These are phyloP conservation scores for Bruguiera hainesii DNA, from an alignment of 441 rosid species.

Conservation along the genomic window DNA sequence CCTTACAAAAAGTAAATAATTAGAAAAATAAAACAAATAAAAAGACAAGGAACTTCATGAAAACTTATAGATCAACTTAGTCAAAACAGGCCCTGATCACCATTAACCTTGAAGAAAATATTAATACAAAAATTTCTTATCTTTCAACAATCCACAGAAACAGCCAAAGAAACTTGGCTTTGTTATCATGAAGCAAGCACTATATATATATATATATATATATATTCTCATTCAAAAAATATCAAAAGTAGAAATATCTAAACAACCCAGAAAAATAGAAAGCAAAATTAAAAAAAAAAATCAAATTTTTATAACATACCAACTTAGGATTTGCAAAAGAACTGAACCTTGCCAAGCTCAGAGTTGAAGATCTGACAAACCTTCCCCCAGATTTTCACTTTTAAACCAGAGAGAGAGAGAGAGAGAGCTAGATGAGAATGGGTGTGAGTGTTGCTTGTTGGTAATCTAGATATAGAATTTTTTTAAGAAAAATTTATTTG, in stretches of 20 bases:
- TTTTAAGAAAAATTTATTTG: too few relatives aligned
- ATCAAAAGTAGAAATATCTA: background rate
- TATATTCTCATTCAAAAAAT: background rate
- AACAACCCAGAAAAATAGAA: background rate
- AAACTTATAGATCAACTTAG: too few relatives aligned
- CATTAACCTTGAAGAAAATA: background rate
- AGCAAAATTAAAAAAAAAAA: background rate
- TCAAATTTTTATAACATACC: background rate
- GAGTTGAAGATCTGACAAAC: conserved; percentile 19
- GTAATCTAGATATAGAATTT: too few relatives aligned
- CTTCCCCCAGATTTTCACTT: conserved; percentile 28
- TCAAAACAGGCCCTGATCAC: background rate
- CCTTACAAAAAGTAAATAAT: too few relatives aligned
- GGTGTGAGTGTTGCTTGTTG: too few relatives aligned
- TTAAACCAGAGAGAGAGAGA: conserved; percentile 23
- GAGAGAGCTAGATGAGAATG: background rate
- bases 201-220: background rate
- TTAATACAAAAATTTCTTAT: background rate
- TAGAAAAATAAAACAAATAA: too few relatives aligned
- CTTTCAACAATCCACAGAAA: background rate
- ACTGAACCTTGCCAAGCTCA: conserved; percentile 11
- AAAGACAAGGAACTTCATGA: too few relatives aligned
- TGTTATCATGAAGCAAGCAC: background rate
- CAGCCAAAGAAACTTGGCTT: background rate
- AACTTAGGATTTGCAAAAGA: background rate